Percentiles rank a stretch among this genome's conserved stretches.
Conservation (phyloP, 2,329 filamentous ascomycete genomes). For the Neophaeococcomyces mojaviensis region DNA sequence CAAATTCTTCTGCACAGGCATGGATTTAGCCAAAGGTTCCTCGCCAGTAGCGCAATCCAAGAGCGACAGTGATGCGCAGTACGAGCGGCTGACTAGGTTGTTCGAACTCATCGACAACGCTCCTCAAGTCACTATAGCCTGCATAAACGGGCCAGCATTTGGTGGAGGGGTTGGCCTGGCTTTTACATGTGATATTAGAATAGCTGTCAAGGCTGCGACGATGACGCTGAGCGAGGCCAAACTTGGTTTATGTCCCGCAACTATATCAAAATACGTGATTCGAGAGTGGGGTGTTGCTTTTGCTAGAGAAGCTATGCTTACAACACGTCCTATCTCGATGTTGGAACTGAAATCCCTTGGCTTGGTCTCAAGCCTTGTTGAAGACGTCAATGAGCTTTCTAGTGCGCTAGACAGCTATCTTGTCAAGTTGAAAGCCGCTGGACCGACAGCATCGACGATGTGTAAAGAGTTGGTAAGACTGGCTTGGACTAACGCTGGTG, state of each 20-base stretch:
- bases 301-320: constrained; percentile 33
- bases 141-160: constrained; percentile 37
- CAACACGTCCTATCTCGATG: constrained; percentile 26
- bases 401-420: constrained; percentile 24
- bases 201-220: constrained; percentile 14
- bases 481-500: neutral
- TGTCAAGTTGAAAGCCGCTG: constrained; percentile 19
- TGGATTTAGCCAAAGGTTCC: constrained; percentile 15
- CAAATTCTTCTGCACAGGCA: constrained; percentile 19
- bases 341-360: constrained; percentile 25
- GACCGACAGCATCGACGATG: constrained; percentile 27
- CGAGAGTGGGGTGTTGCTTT: constrained; percentile 34
- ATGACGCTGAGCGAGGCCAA: constrained; percentile 36
- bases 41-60: constrained; percentile 21
- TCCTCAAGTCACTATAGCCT: constrained; percentile 37
- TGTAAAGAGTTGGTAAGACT: constrained; percentile 28
- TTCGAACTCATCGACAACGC: constrained; percentile 34
- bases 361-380: constrained; percentile 23
- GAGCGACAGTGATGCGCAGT: constrained; percentile 21
- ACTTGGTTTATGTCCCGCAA: constrained; percentile 32
- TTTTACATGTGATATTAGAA: constrained; percentile 37
- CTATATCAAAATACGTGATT: constrained; percentile 35
- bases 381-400: constrained; percentile 14
- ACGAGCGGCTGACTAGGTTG: constrained; percentile 22
- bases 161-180: constrained; percentile 40